phyloP scores from a whole-genome alignment of 345 rosid genomes.

The Turritis glabra region DNA sequence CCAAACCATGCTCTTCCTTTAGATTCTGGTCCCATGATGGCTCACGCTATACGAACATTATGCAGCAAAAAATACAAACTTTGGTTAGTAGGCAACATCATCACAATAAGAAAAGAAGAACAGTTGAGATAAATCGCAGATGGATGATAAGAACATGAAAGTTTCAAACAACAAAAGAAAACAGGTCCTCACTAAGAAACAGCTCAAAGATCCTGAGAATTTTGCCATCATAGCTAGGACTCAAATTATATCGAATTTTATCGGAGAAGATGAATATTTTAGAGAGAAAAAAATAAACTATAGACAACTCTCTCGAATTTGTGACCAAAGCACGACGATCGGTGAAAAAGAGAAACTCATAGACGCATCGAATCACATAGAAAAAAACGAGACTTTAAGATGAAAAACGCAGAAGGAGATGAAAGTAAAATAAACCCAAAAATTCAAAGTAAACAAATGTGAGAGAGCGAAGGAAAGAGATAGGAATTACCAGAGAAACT shows the following conservation, averaged over 20 bases:
- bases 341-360: background rate
- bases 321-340: constrained; percentile 20
- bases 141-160: background rate
- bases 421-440: constrained; percentile 5
- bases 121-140: background rate
- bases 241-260: background rate
- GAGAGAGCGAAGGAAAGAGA: constrained; percentile 2
- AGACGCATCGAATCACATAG: constrained; percentile 13
- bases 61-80: background rate
- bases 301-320: constrained; percentile 8
- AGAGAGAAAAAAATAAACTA: background rate
- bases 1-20: constrained; percentile 66
- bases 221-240: background rate
- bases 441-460: background rate
- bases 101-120: background rate
- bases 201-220: constrained; percentile 14
- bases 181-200: constrained; percentile 8
- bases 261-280: background rate
- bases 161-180: background rate
- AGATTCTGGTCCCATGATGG: constrained; percentile 58
- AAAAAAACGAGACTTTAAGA: constrained; percentile 21
- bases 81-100: too few species aligned
- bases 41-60: constrained; percentile 18
- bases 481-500: constrained; percentile 18
- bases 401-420: background rate